Base-by-base conservation (phyloP, 176 grass and related monocot species). In the Aegilops tauschii region DNA sequence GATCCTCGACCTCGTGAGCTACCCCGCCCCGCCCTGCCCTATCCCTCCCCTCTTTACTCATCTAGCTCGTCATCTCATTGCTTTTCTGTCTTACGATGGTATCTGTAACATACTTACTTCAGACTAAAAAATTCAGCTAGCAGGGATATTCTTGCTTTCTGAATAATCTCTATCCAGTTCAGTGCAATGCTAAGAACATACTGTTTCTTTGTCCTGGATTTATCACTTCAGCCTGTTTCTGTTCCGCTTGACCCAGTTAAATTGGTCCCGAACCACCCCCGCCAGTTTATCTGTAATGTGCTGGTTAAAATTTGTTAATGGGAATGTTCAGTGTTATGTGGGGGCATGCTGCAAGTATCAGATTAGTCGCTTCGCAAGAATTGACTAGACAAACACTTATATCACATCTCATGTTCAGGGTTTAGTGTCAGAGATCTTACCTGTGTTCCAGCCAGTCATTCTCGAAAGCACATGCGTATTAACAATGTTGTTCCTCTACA, bases 1-100 rank as follows among this genome's bases (percentile, higher is more conserved):
- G 80, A 94, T 96, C 65, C 97, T 98, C 74, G 96, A 98, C 82
- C 88, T 98, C 82, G 93, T 98, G 87, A 77, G 85, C 32, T 40
- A 63, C 8, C 73, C 40, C 0, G 3, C 35, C 5, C 63, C 21
- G 23, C 56, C 12, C 42, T 45, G 2, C 13, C 58, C 23, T n/a
- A 25, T 14, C 45, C 59, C 29, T 85, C 16, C 9, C 16, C 10
- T 25, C 3, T 11, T 62, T 84, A 9, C 63, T 37, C 1, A 0
- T 52, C 69, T 37, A 73, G 0, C 5, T 56, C 8, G 5, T 44
- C 47, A 52, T 67, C 61, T 59, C 9, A 73, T 45, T 61, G 11
- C 1, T 62, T 25, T 44, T 37, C 9, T 77, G 25, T 31, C 28
- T 59, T 29, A 54, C 50, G 6, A 12, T 50, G 81, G 20, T 20